Percentiles rank a stretch among this genome's conserved stretches.
phyloP scores from a whole-genome alignment of 2,329 filamentous ascomycete genomes.

The Biscogniauxia marginata region DNA sequence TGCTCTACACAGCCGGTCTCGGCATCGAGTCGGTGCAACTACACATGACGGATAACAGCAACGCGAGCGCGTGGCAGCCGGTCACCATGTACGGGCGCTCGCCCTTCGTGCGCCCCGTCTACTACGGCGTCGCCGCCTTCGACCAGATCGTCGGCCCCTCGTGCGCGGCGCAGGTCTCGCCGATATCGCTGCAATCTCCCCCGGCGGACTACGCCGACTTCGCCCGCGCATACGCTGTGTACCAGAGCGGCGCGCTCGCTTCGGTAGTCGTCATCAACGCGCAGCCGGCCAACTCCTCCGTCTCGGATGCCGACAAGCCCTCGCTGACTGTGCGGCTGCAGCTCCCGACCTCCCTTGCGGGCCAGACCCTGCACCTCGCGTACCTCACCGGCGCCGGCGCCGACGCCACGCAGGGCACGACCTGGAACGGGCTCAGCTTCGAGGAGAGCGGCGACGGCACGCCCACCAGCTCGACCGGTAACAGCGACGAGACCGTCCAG shows the following conservation, averaged over 20 bases:
- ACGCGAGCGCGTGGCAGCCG: slow-evolving; percentile 50
- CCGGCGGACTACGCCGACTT: slow-evolving; percentile 38
- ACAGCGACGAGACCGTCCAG: slow-evolving; percentile 29
- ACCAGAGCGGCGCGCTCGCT: slow-evolving; percentile 40
- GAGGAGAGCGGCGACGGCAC: slow-evolving; percentile 41
- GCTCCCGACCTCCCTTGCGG: slow-evolving; percentile 36
- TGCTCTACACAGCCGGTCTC: slow-evolving; percentile 46
- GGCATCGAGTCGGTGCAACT: slow-evolving; percentile 48
- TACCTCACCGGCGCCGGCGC: slow-evolving; percentile 46
- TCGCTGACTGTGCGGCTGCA: slow-evolving; percentile 41
- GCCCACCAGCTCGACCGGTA: slow-evolving; percentile 33
- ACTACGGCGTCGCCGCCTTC: slow-evolving; percentile 51
- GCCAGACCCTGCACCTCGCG: slow-evolving; percentile 44
- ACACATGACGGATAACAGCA: slow-evolving; percentile 55
- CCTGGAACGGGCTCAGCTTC: slow-evolving; percentile 48
- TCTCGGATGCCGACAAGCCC: slow-evolving; percentile 35
- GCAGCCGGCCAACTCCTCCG: slow-evolving; percentile 40
- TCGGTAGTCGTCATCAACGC: slow-evolving; percentile 47
- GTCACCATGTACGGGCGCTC: slow-evolving; percentile 37
- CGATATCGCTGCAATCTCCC: slow-evolving; percentile 27
- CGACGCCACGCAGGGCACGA: slow-evolving; percentile 40
- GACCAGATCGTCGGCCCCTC: slow-evolving; percentile 46
- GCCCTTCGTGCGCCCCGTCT: slow-evolving; percentile 46
- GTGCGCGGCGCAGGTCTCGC: slow-evolving; percentile 42
- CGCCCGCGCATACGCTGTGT: slow-evolving; percentile 44